Evolutionary conservation across 768 basidiomycete genomes (phyloP).

Genomic region (Calocybe indica): DNA sequence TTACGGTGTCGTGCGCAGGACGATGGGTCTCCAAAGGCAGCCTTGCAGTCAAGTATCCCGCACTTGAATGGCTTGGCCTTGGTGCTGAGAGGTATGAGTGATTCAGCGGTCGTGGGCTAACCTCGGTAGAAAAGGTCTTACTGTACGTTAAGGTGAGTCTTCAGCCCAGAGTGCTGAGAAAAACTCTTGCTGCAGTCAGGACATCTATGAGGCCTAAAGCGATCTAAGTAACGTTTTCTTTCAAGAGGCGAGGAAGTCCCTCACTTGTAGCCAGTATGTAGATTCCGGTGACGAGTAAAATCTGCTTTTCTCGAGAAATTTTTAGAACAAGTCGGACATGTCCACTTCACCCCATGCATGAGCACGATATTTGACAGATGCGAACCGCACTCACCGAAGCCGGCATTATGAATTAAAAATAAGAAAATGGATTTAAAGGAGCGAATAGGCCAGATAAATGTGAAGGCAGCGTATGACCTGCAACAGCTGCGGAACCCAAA

Average conservation of each 20-base stretch:
- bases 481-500: conserved; percentile 15
- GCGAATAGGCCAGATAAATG: conserved; percentile 1
- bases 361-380: not conserved
- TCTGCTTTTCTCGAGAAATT: conserved; percentile 54
- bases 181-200: conserved; percentile 48
- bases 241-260: conserved; percentile 7
- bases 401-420: conserved; percentile 5
- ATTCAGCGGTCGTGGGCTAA: not conserved
- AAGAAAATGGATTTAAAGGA: too few species aligned
- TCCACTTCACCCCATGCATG: conserved; percentile 18
- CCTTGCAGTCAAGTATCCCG: conserved; percentile 35
- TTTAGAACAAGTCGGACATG: conserved; percentile 41
- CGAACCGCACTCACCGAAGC: conserved; percentile 3
- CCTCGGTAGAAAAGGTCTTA: conserved; percentile 25
- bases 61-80: conserved; percentile 48
- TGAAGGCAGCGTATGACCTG: conserved; percentile 18
- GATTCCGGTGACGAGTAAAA: conserved; percentile 46
- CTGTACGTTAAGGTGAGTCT: conserved; percentile 65
- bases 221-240: not conserved
- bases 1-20: conserved; percentile 60
- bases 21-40: conserved; percentile 63
- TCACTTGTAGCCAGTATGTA: conserved; percentile 50
- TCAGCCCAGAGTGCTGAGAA: conserved; percentile 52
- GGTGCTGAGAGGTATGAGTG: conserved; percentile 29
- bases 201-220: conserved; percentile 46